A percentile compares a stretch with the other conserved stretches of the same genome.
Evolutionary conservation across 108 stramenopile species (phyloP).

Genomic region (Chaetoceros muelleri): DNA sequence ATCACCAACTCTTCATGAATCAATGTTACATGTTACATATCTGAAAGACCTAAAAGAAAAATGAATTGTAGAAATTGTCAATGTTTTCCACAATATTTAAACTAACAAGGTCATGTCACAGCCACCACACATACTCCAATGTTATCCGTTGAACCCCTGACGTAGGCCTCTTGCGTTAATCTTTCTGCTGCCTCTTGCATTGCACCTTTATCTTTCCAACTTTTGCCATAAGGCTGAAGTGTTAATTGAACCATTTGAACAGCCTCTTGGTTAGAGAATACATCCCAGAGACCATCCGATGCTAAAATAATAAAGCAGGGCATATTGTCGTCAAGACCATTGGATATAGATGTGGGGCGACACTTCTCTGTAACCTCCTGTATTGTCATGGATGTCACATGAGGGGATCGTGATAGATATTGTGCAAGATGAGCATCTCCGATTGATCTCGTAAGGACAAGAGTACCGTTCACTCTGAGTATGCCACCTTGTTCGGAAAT

Average conservation of each 20-base stretch:
- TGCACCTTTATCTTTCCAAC: constrained; percentile 16
- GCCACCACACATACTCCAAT: constrained; percentile 86
- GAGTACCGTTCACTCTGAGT: constrained; percentile 76
- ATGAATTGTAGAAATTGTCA: too few species aligned
- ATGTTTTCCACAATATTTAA: too few species aligned
- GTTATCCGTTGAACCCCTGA: constrained; percentile 87
- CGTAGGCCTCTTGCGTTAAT: constrained; percentile 80
- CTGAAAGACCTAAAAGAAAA: too few species aligned
- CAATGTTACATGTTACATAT: too few species aligned
- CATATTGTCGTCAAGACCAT: constrained; percentile 3
- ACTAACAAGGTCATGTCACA: too few species aligned
- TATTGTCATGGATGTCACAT: constrained; percentile 46
- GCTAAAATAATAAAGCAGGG: constrained; percentile 85
- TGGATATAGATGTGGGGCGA: constrained; percentile 12
- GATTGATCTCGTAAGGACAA: constrained; percentile 81
- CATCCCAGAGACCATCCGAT: constrained; percentile 95
- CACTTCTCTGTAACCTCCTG: constrained; percentile 30
- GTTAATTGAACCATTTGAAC: constrained; percentile 49
- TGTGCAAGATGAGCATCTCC: constrained; percentile 62
- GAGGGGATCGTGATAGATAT: constrained; percentile 52
- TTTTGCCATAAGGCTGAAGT: constrained; percentile 7
- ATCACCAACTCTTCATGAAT: too few species aligned
- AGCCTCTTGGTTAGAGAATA: constrained; percentile 82
- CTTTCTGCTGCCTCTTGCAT: constrained; percentile 76
- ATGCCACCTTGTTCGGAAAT: constrained; percentile 42